phyloP scores from a whole-genome alignment of 805 yeast species.

The Suhomyces prunicola region DNA sequence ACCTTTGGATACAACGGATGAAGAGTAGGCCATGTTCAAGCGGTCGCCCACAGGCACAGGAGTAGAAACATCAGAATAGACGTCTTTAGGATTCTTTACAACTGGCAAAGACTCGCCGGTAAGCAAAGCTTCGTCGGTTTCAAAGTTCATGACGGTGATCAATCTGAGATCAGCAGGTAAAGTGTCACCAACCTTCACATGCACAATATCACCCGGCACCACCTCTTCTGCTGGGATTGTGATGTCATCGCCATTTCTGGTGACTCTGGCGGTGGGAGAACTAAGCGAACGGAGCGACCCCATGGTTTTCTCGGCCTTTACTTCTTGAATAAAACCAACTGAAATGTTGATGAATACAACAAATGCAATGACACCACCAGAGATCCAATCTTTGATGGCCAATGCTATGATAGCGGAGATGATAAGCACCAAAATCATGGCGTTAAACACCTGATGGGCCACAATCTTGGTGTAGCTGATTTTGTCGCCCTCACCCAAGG shows the following conservation, averaged over 20 bases:
- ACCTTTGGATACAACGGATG: conserved; percentile 71
- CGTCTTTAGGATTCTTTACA: conserved; percentile 45
- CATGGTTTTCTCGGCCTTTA: conserved; percentile 76
- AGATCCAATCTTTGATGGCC: conserved; percentile 74
- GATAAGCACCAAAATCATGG: conserved; percentile 71
- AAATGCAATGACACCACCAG: conserved; percentile 75
- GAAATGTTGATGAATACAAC: conserved; percentile 61
- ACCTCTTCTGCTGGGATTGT: conserved; percentile 61
- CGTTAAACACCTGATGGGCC: conserved; percentile 68
- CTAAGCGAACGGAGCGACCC: conserved; percentile 64
- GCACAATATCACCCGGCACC: conserved; percentile 72
- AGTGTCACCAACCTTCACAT: conserved; percentile 67
- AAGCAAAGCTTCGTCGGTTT: conserved; percentile 65
- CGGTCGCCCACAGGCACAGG: conserved; percentile 69
- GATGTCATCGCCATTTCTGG: conserved; percentile 55
- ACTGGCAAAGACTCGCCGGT: conserved; percentile 69
- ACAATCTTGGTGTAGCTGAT: conserved; percentile 54
- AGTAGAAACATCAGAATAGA: conserved; percentile 29
- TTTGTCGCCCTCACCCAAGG: conserved; percentile 56
- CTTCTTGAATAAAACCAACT: conserved; percentile 70
- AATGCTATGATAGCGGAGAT: conserved; percentile 69
- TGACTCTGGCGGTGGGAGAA: conserved; percentile 68
- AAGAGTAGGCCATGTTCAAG: conserved; percentile 65
- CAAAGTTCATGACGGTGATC: conserved; percentile 57
- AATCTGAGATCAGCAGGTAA: conserved; percentile 72